These are phyloP conservation scores for Mariannaea sp. DNA, from an alignment of 2,329 filamentous ascomycete genomes.

Conservation along the genomic window DNA sequence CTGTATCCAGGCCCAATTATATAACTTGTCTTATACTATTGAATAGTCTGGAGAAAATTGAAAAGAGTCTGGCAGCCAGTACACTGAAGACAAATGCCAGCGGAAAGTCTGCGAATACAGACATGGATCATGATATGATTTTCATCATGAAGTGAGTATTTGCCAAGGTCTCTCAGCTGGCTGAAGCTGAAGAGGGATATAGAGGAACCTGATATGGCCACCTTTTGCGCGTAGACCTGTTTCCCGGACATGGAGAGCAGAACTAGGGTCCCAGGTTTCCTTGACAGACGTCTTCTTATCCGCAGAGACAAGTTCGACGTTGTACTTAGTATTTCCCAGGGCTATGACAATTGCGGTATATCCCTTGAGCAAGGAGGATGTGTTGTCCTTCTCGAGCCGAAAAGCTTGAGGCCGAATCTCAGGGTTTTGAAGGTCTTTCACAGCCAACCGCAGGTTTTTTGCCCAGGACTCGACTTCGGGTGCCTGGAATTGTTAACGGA, in stretches of 20 bases:
- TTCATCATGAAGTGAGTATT: conserved; percentile 34
- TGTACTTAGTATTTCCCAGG: conserved; percentile 34
- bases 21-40: conserved; percentile 17
- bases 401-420: conserved; percentile 36
- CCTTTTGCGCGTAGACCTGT: conserved; percentile 33
- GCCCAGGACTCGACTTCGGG: conserved; percentile 33
- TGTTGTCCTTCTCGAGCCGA: conserved; percentile 35
- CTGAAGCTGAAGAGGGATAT: conserved; percentile 34
- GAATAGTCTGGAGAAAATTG: conserved; percentile 31
- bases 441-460: conserved; percentile 29
- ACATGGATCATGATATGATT: conserved; percentile 35
- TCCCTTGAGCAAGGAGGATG: conserved; percentile 34
- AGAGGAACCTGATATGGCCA: conserved; percentile 35
- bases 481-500: conserved; percentile 20
- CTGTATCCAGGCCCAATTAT: not conserved
- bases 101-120: conserved; percentile 23
- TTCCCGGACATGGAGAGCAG: conserved; percentile 33
- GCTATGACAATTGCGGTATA: conserved; percentile 35
- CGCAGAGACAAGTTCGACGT: conserved; percentile 33
- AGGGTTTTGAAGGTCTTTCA: conserved; percentile 32
- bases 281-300: conserved; percentile 29
- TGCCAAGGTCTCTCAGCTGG: conserved; percentile 22
- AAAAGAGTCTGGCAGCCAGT: conserved; percentile 31
- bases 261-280: conserved; percentile 32
- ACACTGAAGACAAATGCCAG: conserved; percentile 24